Percentiles rank a stretch among this genome's conserved stretches.
Conservation (phyloP, 2,329 filamentous ascomycete genomes). For the Ceratocystis harringtonii region DNA sequence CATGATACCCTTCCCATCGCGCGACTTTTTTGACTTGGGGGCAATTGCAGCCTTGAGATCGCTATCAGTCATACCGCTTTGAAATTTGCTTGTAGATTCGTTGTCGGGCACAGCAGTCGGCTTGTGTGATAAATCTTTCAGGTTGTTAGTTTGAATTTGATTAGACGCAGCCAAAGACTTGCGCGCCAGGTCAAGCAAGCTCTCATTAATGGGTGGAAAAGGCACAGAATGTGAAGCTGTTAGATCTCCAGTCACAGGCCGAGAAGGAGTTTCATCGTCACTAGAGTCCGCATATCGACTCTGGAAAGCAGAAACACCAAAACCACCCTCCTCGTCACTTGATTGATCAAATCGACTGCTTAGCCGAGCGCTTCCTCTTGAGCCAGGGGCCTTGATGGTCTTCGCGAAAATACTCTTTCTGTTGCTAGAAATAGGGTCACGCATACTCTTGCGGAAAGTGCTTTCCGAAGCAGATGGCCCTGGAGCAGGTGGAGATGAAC, state of each 20-base stretch:
- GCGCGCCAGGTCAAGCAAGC: constrained; percentile 4
- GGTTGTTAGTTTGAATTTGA: constrained; percentile 20
- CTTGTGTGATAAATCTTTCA: neutral
- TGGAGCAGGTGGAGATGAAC: constrained; percentile 30
- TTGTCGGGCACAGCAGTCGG: constrained; percentile 14
- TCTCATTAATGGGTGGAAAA: constrained; percentile 1
- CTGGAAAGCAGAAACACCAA: constrained; percentile 3
- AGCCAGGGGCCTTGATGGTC: constrained; percentile 23
- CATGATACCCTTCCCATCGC: constrained; percentile 29
- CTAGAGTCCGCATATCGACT: constrained; percentile 53
- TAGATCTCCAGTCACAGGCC: neutral
- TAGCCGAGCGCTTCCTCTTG: neutral
- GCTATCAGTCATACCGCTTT: neutral
- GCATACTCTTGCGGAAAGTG: constrained; percentile 30
- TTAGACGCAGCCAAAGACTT: neutral
- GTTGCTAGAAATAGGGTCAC: constrained; percentile 24
- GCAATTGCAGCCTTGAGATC: constrained; percentile 12
- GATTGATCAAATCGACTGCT: constrained; percentile 53
- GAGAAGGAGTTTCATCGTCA: constrained; percentile 33
- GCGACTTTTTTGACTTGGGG: constrained; percentile 20
- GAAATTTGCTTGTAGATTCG: neutral
- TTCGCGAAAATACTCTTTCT: constrained; percentile 29
- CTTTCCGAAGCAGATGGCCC: constrained; percentile 28
- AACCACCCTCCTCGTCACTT: constrained; percentile 45
- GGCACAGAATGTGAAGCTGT: neutral